A percentile compares a stretch with the other conserved stretches of the same genome.
These are phyloP conservation scores for Kandelia obovata DNA, from an alignment of 345 rosid genomes.

Conservation along the genomic window DNA sequence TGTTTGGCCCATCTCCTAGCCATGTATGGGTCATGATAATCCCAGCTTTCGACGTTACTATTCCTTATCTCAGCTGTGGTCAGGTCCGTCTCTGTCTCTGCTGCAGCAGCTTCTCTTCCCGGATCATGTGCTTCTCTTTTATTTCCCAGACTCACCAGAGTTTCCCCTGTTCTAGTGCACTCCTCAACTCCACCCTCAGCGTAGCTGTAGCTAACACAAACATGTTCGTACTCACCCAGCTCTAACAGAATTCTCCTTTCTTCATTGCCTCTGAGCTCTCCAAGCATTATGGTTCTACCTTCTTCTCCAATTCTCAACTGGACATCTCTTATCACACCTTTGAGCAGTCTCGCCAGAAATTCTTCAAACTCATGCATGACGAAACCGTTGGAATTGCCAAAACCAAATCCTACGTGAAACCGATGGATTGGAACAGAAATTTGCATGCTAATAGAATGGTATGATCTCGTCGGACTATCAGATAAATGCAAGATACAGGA, in stretches of 20 bases:
- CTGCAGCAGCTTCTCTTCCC: constrained; percentile 20
- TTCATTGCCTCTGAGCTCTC: constrained; percentile 62
- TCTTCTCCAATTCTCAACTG: constrained; percentile 69
- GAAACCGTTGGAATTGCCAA: constrained; percentile 59
- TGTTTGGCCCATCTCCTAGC: constrained; percentile 88
- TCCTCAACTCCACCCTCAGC: constrained; percentile 55
- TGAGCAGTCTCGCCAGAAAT: constrained; percentile 52
- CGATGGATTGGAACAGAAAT: constrained; percentile 54
- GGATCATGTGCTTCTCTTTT: constrained; percentile 35
- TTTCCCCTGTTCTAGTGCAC: constrained; percentile 57
- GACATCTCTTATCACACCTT: constrained; percentile 55
- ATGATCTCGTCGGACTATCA: constrained; percentile 56
- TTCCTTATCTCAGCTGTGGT: constrained; percentile 43
- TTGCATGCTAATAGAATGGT: constrained; percentile 42
- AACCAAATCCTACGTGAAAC: constrained; percentile 77
- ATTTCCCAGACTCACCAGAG: constrained; percentile 40
- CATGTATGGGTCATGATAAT: constrained; percentile 70
- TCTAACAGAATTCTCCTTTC: constrained; percentile 60
- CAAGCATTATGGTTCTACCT: constrained; percentile 47
- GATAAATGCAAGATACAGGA: constrained; percentile 68
- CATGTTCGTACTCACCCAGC: constrained; percentile 42
- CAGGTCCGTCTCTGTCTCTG: constrained; percentile 32
- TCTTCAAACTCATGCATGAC: constrained; percentile 83
- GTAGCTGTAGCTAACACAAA: constrained; percentile 61
- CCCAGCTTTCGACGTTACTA: constrained; percentile 61